Percentiles rank a stretch among this genome's conserved stretches.
phyloP scores from a whole-genome alignment of 1,139 yeast species.

The Candida sp. region DNA sequence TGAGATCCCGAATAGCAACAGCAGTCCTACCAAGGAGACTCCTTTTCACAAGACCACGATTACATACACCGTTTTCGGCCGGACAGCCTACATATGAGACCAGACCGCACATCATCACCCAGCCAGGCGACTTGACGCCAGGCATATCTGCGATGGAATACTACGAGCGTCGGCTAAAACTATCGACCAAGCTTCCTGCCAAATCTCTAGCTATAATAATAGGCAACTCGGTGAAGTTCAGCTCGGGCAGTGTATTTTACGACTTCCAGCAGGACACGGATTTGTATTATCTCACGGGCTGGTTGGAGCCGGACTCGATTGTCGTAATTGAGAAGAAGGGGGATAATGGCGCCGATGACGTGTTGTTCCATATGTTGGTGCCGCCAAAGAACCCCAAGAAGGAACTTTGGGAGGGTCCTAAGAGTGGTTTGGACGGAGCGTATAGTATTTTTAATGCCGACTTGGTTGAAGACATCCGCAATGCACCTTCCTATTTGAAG shows the following conservation, averaged over 20 bases:
- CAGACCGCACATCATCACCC: conserved; percentile 71
- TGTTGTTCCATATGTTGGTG: conserved; percentile 77
- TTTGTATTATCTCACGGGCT: conserved; percentile 85
- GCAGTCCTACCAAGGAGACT: conserved; percentile 6
- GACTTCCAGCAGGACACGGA: conserved; percentile 94
- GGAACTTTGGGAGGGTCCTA: conserved; percentile 95
- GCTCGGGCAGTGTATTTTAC: conserved; percentile 90
- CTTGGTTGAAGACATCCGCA: conserved; percentile 56
- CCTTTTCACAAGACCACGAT: conserved; percentile 18
- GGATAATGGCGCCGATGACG: conserved; percentile 50
- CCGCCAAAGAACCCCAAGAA: conserved; percentile 79
- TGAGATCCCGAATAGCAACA: not conserved
- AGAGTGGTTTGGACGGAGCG: conserved; percentile 88
- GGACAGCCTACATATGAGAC: conserved; percentile 94
- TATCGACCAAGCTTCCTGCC: conserved; percentile 62
- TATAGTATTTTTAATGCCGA: conserved; percentile 89
- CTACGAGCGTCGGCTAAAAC: conserved; percentile 63
- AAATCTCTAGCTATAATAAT: conserved; percentile 74
- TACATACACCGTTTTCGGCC: conserved; percentile 36
- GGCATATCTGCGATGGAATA: conserved; percentile 89
- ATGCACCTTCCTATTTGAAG: conserved; percentile 44
- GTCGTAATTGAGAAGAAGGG: conserved; percentile 67
- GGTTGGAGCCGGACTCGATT: conserved; percentile 91
- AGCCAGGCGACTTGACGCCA: conserved; percentile 83
- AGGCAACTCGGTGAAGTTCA: conserved; percentile 74